Conservation (phyloP, 257 asterid genomes). For the Przewalskia tangutica region DNA sequence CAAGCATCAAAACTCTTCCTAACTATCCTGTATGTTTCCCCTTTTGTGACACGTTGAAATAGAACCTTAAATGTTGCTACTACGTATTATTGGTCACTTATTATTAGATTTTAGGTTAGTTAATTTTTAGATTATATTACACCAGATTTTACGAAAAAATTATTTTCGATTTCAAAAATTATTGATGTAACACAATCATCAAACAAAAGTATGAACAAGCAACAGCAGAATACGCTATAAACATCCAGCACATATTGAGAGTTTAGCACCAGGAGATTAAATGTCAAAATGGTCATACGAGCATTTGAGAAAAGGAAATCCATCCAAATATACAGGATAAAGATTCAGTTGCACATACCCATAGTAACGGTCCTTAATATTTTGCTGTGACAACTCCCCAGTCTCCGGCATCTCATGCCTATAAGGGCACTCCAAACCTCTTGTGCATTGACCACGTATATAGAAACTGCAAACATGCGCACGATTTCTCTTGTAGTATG, state of each 20-base stretch:
- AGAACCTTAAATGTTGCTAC: not conserved
- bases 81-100: not conserved
- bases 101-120: not conserved
- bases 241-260: not conserved
- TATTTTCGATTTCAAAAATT: not conserved
- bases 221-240: not conserved
- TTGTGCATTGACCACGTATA: constrained; percentile 92
- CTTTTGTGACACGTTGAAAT: not conserved
- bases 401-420: constrained; percentile 98
- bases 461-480: constrained; percentile 98
- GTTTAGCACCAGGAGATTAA: not conserved
- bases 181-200: not conserved
- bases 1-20: not conserved
- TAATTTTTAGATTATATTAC: not conserved
- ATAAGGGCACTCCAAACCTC: constrained; percentile 97
- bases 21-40: not conserved
- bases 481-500: constrained; percentile 88
- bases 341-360: constrained; percentile 45
- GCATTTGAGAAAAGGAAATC: not conserved
- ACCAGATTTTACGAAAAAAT: not conserved
- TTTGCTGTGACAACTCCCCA: constrained; percentile 96
- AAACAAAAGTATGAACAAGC: not conserved
- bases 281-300: not conserved
- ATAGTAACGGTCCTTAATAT: constrained; percentile 91
- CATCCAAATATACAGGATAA: not conserved